Base-by-base conservation (phyloP, 176 grass and related monocot genomes). In the Ananas comosus region DNA sequence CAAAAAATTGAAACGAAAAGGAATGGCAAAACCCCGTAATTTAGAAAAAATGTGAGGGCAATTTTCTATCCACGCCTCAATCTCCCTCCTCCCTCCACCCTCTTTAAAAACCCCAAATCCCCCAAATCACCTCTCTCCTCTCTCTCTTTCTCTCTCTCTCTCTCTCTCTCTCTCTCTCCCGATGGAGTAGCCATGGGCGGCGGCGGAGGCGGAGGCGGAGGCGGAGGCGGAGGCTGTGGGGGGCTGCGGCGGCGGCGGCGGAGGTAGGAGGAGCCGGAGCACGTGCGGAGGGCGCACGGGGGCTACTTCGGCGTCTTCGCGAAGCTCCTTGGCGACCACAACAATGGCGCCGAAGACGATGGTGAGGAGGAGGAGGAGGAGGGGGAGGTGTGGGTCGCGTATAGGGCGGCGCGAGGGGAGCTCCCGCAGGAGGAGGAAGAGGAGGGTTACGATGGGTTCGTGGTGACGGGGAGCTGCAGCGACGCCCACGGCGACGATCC, bases 401-500 rank as follows among this genome's bases (percentile, higher is more conserved):
- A 67, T 76, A 72, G 76, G 16, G 87, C 78, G 33, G 68, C 84
- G 51, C 74, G 70, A 64, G 83, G 83, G 48, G 87, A 90, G 76
- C 78, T 90, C 80, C 87, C 87, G 0, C 63, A 51, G 13, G 10
- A 27, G 42, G 80, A 86, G 22, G 80, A 80, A 2, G 78, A 86
- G 56, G 19, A 17, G 0, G 1, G 13, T 23, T 90, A 86, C 68
- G 87, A 90, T 63, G 87, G 83, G 0, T 90, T 86, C 71, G 87
- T 90, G 54, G 48, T 86, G 2, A 86, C 51, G 42, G 87, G 87
- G 14, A 86, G 83, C 80, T 81, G 81, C 33, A 64, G 69, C 58
- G 83, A 90, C 78, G 80, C 87, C 13, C 61, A 90, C 71, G 76
- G 83, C 76, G 80, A 90, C 67, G 87, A 80, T 9, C 48, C 29